A percentile compares a stretch with the other conserved stretches of the same genome.
phyloP scores from a whole-genome alignment of 176 grass and related monocot genomes.

The Canna indica region DNA sequence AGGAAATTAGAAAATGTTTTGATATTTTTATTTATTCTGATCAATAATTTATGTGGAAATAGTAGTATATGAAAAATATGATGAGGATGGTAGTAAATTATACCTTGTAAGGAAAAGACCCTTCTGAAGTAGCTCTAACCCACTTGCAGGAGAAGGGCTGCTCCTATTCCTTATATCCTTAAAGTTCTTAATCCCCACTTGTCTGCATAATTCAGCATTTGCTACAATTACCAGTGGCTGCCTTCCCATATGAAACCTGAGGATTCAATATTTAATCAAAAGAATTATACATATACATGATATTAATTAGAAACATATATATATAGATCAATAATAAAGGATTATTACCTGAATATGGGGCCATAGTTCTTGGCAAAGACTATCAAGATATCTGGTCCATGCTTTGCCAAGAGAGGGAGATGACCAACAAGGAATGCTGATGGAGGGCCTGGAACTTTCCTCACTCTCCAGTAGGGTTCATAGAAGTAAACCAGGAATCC shows the following conservation, averaged over 20 bases:
- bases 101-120: conserved; percentile 71
- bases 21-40: no score
- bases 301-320: neutral
- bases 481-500: conserved; percentile 63
- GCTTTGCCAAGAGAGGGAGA: conserved; percentile 54
- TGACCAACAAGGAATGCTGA: conserved; percentile 49
- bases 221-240: conserved; percentile 87
- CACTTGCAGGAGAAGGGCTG: conserved; percentile 45
- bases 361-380: conserved; percentile 63
- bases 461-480: conserved; percentile 59
- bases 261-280: neutral
- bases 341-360: conserved; percentile 62
- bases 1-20: no score
- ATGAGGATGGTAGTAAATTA: no score
- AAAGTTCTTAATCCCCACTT: conserved; percentile 92
- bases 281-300: neutral
- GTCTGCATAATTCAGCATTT: conserved; percentile 77
- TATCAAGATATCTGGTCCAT: conserved; percentile 56
- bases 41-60: no score
- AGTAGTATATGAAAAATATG: no score
- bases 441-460: conserved; percentile 72
- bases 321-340: neutral
- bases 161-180: conserved; percentile 84
- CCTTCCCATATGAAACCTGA: conserved; percentile 92
- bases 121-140: conserved; percentile 61